These are phyloP conservation scores for Fraxinus excelsior DNA, from an alignment of 257 asterid species.

Conservation along the genomic window DNA sequence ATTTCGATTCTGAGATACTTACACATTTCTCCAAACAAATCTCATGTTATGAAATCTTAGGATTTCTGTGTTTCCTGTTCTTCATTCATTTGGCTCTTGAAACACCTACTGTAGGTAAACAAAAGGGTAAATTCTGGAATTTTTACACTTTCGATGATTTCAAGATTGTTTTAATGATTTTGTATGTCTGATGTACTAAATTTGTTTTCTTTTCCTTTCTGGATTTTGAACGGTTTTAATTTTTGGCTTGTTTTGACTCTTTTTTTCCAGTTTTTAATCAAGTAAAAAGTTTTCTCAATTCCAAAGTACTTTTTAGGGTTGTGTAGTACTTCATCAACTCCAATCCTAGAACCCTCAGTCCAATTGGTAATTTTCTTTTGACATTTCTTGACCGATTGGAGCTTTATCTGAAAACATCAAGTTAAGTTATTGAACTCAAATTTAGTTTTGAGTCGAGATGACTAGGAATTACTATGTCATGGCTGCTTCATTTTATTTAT, in stretches of 20 bases:
- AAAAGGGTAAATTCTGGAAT: background rate
- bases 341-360: conserved; percentile 4
- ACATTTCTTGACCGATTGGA: background rate
- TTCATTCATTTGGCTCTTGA: background rate
- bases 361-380: conserved; percentile 10
- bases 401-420: background rate
- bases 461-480: background rate
- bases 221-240: conserved; percentile 17
- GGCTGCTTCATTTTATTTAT: background rate
- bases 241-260: conserved; percentile 27
- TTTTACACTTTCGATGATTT: conserved; percentile 19
- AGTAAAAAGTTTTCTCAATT: conserved; percentile 21
- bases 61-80: background rate
- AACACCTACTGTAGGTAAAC: background rate
- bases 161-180: conserved; percentile 24
- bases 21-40: conserved; percentile 6
- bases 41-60: conserved; percentile 6
- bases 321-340: conserved; percentile 19
- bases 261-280: conserved; percentile 13
- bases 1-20: conserved; percentile 37
- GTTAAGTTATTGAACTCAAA: conserved; percentile 14
- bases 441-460: background rate
- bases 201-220: conserved; percentile 5
- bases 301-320: conserved; percentile 45
- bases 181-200: background rate